phyloP scores from a whole-genome alignment of 2,329 filamentous ascomycete species.

The Sporothrix euskadiensis region DNA sequence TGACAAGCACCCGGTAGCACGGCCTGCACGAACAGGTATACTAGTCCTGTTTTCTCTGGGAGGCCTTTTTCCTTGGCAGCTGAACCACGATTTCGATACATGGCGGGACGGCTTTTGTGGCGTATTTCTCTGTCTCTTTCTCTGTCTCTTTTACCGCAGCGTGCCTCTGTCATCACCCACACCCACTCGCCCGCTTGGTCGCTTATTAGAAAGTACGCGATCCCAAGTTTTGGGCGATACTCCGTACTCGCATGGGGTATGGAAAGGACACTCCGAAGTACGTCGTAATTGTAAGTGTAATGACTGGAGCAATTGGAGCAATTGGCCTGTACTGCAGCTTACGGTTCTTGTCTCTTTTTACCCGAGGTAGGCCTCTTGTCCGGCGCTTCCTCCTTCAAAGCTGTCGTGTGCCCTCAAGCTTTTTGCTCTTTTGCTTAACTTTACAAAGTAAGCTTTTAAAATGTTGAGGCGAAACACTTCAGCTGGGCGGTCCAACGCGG shows the following conservation, averaged over 20 bases:
- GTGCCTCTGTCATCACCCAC: conserved; percentile 12
- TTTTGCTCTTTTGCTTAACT: neutral
- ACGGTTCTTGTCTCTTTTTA: neutral
- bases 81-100: neutral
- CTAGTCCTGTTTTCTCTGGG: neutral
- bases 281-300: neutral
- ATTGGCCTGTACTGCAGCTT: neutral
- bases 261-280: neutral
- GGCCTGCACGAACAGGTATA: neutral
- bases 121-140: no score
- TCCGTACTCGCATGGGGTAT: neutral
- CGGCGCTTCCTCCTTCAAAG: neutral
- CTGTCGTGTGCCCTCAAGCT: neutral
- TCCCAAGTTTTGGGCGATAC: neutral
- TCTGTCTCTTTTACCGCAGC: no score
- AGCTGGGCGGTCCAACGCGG: neutral
- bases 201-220: neutral
- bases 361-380: neutral
- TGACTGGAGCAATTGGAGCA: neutral
- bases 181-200: neutral
- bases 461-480: neutral
- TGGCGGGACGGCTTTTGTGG: neutral
- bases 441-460: neutral
- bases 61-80: conserved; percentile 14
- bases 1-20: neutral